Evolutionary conservation across 768 basidiomycete genomes (phyloP).

Genomic region (Mycena kentingensis): DNA sequence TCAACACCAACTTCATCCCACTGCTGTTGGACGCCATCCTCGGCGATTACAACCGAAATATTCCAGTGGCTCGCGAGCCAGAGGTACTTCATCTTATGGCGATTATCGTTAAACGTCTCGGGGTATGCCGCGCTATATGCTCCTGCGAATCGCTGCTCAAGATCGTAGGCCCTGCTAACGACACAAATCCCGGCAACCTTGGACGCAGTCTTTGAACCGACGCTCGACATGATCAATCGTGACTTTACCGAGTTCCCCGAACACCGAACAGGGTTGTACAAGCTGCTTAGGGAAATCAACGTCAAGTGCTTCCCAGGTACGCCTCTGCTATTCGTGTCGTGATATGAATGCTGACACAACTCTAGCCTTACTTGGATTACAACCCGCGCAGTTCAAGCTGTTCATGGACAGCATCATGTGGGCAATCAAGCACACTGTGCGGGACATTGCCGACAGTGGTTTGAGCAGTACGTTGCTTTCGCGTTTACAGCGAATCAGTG

Average conservation of each 20-base stretch:
- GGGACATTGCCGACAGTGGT: conserved; percentile 93
- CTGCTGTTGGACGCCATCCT: conserved; percentile 96
- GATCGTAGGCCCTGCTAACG: conserved; percentile 72
- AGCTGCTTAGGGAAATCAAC: conserved; percentile 90
- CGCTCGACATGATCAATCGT: conserved; percentile 97
- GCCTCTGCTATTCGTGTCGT: conserved; percentile 25
- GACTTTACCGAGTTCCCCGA: conserved; percentile 98
- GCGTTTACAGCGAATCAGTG: background rate
- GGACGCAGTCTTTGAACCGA: conserved; percentile 96
- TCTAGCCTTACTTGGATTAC: conserved; percentile 78
- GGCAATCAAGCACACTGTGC: conserved; percentile 99
- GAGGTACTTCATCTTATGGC: conserved; percentile 98
- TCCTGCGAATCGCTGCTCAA: background rate
- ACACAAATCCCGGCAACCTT: conserved; percentile 93
- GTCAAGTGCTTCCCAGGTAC: conserved; percentile 92
- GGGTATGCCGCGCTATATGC: conserved; percentile 58
- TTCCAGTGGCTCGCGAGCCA: conserved; percentile 90
- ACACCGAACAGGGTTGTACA: conserved; percentile 96
- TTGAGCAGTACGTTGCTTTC: conserved; percentile 58
- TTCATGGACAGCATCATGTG: conserved; percentile 98
- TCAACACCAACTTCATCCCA: conserved; percentile 90
- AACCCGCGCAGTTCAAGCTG: conserved; percentile 90
- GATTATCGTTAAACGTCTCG: conserved; percentile 85
- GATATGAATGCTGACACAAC: background rate
- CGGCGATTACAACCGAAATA: conserved; percentile 93